Percentiles rank a stretch among this genome's conserved stretches.
These are phyloP conservation scores for Neopestalotiopsis rosae DNA, from an alignment of 2,329 filamentous ascomycete species.

Conservation along the genomic window DNA sequence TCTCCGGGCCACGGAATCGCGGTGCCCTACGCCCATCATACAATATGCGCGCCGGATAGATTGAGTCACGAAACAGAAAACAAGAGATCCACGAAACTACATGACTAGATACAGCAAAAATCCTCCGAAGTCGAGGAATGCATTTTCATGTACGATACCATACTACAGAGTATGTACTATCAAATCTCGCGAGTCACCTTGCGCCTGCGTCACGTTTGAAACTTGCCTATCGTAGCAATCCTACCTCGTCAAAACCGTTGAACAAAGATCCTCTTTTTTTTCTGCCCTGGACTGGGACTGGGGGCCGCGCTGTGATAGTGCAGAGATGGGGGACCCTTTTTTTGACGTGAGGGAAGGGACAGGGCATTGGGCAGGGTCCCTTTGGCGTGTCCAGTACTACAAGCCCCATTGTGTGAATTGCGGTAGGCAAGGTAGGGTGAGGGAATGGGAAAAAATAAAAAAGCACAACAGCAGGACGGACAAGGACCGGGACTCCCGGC, in stretches of 20 bases:
- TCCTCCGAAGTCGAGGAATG: conserved; percentile 2
- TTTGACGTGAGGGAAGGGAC: background rate
- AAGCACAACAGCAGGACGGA: background rate
- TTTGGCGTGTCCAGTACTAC: background rate
- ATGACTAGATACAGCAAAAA: background rate
- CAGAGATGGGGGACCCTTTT: background rate
- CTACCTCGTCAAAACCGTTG: background rate
- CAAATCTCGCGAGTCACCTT: background rate
- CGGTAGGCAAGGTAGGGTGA: background rate
- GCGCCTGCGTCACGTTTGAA: conserved; percentile 4
- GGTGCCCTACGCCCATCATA: background rate
- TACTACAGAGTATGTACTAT: background rate
- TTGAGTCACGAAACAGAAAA: conserved; percentile 9
- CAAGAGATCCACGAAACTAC: conserved; percentile 16
- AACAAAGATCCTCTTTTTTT: background rate
- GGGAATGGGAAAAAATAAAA: background rate
- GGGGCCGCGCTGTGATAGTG: background rate
- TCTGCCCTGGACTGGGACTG: background rate
- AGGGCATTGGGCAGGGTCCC: background rate
- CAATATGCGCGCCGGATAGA: conserved; percentile 12
- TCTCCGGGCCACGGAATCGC: conserved; percentile 4
- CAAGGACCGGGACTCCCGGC: conserved; percentile 8
- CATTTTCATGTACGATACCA: background rate
- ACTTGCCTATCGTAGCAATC: conserved; percentile 5
- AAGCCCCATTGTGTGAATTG: background rate